Base-by-base conservation (phyloP, 345 rosid species). In the Punica granatum region DNA sequence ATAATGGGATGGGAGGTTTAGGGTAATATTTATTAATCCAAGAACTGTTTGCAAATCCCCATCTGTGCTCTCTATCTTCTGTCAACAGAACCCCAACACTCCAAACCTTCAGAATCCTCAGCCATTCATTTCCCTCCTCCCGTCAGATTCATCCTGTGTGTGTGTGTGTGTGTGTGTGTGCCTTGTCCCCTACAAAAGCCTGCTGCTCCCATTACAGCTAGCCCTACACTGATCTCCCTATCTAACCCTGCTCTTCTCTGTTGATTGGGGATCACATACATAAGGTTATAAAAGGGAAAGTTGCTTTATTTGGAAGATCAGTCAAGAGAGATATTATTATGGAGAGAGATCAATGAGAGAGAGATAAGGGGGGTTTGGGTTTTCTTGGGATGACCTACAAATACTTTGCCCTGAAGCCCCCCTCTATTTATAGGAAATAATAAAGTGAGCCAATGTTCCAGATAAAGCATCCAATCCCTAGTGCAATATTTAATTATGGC, bases 21-120 rank as follows among this genome's bases (percentile, higher is more conserved):
- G 11, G 11, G 5, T 4, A 37, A 37, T 37, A 37, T 37, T 5
- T 37, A 37, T 4, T 37, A 37, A 37, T 4, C 5, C 41, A 11
- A 37, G 41, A 37, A 37, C 5, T 56, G 61, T 19, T 63, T 37
- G 66, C 66, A 63, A 4, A 63, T 39, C 48, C 49, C 49, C 66
- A 37, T 63, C 66, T 63, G 66, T 63, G 66, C 66, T 37, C 66
- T 63, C 66, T 63, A 63, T 63, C 66, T 63, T 63, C 66, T 63
- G 66, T 63, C 66, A 63, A 63, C 66, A 56, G 11, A 23, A 63
- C 66, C 66, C 66, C 43, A 56, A 56, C 11, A 37, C 5, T 13
- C 34, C 19, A 3, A 11, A 13, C 61, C 34, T n/a, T 26, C 34
- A 11, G 26, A 30, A 26, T 1, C 6, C 33, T 11, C 61, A 23